Conservation (phyloP, 129 eudicot genomes). For the Scalesia atractyloides region DNA sequence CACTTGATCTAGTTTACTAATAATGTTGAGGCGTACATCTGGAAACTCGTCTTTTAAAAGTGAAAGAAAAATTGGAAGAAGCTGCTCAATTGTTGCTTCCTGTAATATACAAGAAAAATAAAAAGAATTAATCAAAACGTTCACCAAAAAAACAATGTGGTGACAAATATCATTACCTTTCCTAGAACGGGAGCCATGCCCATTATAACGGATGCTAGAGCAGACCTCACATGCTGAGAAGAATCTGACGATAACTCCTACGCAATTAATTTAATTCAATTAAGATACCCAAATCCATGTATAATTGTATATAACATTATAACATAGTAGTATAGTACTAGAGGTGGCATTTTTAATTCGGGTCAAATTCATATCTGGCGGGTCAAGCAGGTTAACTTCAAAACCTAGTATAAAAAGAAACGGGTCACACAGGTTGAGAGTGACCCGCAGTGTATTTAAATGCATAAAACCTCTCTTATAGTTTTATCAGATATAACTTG, state of each 20-base stretch:
- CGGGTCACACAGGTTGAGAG: neutral
- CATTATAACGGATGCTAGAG: constrained; percentile 97
- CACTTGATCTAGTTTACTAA: constrained; percentile 97
- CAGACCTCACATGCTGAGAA: constrained; percentile 98
- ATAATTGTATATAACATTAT: neutral
- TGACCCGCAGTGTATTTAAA: too few species aligned
- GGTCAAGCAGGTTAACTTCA: neutral
- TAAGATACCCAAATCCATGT: constrained; percentile 17
- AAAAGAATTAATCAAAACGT: too few species aligned
- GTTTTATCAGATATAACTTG: too few species aligned
- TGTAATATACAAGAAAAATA: constrained; percentile 35
- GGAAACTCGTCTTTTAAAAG: constrained; percentile 94
- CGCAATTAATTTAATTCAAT: constrained; percentile 22
- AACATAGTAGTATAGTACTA: too few species aligned
- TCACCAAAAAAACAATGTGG: neutral
- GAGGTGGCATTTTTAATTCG: neutral
- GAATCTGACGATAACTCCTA: constrained; percentile 96
- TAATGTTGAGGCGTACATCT: constrained; percentile 93
- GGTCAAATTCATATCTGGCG: neutral
- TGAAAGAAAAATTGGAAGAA: constrained; percentile 93
- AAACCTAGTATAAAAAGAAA: neutral
- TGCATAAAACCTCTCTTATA: too few species aligned
- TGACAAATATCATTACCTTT: constrained; percentile 53
- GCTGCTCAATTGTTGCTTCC: constrained; percentile 97
- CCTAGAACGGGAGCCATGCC: constrained; percentile 98